phyloP scores from a whole-genome alignment of 2,329 filamentous ascomycete genomes.

The Penicillium sp. region DNA sequence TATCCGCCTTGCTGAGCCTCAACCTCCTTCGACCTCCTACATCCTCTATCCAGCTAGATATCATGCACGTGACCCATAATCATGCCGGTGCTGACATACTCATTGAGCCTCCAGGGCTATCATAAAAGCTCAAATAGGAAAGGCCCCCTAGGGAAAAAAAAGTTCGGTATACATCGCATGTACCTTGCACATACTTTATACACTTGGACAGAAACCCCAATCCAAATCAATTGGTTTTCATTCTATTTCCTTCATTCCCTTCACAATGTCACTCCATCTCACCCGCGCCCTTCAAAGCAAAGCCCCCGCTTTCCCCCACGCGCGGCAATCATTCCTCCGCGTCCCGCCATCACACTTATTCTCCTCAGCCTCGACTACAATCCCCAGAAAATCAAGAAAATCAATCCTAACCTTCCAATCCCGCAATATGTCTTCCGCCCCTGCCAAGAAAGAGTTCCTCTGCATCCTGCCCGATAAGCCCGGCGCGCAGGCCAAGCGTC shows the following conservation, averaged over 20 bases:
- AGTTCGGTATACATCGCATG: not conserved
- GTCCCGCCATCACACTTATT: constrained; percentile 7
- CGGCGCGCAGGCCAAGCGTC: constrained; percentile 57
- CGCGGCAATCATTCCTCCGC: constrained; percentile 13
- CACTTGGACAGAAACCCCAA: not conserved
- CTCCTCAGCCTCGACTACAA: constrained; percentile 2
- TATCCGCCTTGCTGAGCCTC: not conserved
- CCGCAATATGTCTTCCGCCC: constrained; percentile 23
- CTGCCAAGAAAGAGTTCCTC: constrained; percentile 61
- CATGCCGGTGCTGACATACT: not conserved
- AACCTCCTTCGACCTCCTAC: not conserved
- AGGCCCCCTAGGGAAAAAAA: not conserved
- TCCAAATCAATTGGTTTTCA: not conserved
- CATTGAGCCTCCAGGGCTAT: too few relatives aligned
- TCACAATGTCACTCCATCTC: not conserved
- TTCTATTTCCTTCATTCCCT: not conserved
- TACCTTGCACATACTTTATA: not conserved
- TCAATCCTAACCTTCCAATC: not conserved
- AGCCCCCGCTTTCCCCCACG: constrained; percentile 22
- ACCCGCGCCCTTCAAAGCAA: not conserved
- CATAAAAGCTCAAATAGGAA: not conserved
- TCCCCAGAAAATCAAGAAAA: not conserved
- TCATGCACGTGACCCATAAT: not conserved
- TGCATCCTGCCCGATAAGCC: constrained; percentile 67
- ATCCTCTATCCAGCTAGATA: not conserved